Base-by-base conservation (phyloP, 441 rosid species). In the Gossypium trilobum region DNA sequence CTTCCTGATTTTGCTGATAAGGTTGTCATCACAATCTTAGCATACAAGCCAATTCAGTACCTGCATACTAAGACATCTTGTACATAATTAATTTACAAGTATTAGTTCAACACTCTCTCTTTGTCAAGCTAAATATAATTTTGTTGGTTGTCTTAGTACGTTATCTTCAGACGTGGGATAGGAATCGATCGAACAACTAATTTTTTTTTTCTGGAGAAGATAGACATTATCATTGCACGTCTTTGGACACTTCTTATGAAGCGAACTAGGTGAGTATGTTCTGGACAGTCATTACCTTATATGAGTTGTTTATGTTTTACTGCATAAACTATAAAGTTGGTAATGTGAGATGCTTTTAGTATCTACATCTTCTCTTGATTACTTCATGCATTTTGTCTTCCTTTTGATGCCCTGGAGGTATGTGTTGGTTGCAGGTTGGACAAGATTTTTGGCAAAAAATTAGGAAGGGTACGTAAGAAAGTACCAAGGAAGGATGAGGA, bases 81-180 rank as follows among this genome's bases (percentile, higher is more conserved):
- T 4, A 29, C 65, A 29, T 60, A n/a, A 27, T 29, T 29, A 10
- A 60, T 29, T 29, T 27, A 27, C 42, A 29, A n/a, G 42, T 59
- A n/a, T 5, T 27, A 14, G 42, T n/a, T 27, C 19, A 27, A 1
- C 22, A 1, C 23, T 31, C 61, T 56, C 31, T 62, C 50, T 17
- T 4, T 33, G 7, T 36, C 67, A 16, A 17, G 27, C 68, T 36
- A 39, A 63, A 7, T 10, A 10, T 63, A 20, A 10, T 9, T 62
- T 6, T 39, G 19, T 39, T 44, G 36, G 1, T 31, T 71, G 70
- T 52, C 62, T 31, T 72, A 91, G 98, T 94, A 90, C 57, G 77
- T 94, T 66, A 88, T 94, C 81, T 94, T 94, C 84, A 87, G 98
- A 48, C 95, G 97, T 50, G 97, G 98, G 75, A 87, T 94, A 67